A percentile compares a stretch with the other conserved stretches of the same genome.
These are phyloP conservation scores for Medicago arabica DNA, from an alignment of 306 rosid species.

Conservation along the genomic window DNA sequence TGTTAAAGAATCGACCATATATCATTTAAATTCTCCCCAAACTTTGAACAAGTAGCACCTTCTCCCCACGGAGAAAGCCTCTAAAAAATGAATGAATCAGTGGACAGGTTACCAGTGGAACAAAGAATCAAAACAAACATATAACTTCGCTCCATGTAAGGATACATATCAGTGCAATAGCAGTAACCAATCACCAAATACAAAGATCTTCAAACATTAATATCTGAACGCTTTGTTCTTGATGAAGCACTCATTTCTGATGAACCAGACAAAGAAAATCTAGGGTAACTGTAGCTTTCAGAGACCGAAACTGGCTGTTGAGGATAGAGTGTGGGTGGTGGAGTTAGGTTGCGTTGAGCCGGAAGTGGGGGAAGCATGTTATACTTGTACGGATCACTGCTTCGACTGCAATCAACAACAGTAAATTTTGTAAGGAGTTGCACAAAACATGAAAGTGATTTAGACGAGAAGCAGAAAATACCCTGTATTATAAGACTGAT, in stretches of 20 bases:
- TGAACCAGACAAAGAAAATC: conserved; percentile 69
- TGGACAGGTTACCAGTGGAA: conserved; percentile 45
- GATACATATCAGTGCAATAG: conserved; percentile 35
- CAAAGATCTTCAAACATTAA: conserved; percentile 65
- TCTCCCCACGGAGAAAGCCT: conserved; percentile 42
- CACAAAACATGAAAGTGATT: conserved; percentile 17
- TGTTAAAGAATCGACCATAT: conserved; percentile 43
- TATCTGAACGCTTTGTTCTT: conserved; percentile 88
- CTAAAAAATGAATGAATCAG: conserved; percentile 53
- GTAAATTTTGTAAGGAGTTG: conserved; percentile 32
- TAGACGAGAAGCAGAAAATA: conserved; percentile 42
- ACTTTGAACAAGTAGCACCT: conserved; percentile 40
- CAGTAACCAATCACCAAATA: conserved; percentile 35
- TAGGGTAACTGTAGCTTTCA: conserved; percentile 73
- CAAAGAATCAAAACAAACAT: conserved; percentile 37
- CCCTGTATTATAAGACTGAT: conserved; percentile 68
- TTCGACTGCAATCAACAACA: conserved; percentile 51
- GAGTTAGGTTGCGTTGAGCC: conserved; percentile 91
- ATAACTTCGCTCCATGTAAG: conserved; percentile 44
- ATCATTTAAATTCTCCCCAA: conserved; percentile 34
- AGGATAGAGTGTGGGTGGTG: conserved; percentile 97
- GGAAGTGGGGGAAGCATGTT: conserved; percentile 92
- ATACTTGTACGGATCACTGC: conserved; percentile 71
- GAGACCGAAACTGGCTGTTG: conserved; percentile 92
- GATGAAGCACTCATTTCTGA: conserved; percentile 58